These are phyloP conservation scores for Skeletonema grethae DNA, from an alignment of 108 stramenopile species.

Conservation along the genomic window DNA sequence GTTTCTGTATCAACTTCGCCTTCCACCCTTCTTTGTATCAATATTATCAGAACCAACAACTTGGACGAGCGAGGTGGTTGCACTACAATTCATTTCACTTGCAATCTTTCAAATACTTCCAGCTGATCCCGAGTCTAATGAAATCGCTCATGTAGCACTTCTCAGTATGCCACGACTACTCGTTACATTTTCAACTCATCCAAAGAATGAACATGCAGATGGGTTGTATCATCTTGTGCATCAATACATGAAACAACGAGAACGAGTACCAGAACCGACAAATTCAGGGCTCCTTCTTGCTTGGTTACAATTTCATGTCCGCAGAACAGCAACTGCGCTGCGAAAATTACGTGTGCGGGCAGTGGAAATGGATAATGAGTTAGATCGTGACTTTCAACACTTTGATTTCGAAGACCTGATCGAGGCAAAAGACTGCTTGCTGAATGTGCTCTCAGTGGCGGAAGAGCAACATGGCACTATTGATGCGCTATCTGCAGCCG, in stretches of 20 bases:
- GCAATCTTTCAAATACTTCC: slow-evolving; percentile 58
- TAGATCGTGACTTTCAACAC: slow-evolving; percentile 40
- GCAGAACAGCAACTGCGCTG: slow-evolving; percentile 48
- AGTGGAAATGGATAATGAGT: slow-evolving; percentile 44
- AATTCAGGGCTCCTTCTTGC: slow-evolving; percentile 48
- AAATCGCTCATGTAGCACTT: slow-evolving; percentile 49
- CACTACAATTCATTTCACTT: slow-evolving; percentile 38
- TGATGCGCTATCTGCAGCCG: slow-evolving; percentile 55
- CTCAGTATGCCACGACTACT: slow-evolving; percentile 46
- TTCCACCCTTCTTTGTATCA: slow-evolving; percentile 51
- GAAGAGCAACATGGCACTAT: slow-evolving; percentile 60
- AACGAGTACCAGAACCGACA: slow-evolving; percentile 45
- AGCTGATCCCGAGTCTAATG: slow-evolving; percentile 27
- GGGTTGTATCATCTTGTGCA: slow-evolving; percentile 35
- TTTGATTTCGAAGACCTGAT: slow-evolving; percentile 49
- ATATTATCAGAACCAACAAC: slow-evolving; percentile 43
- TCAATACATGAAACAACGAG: slow-evolving; percentile 47
- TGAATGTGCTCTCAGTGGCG: slow-evolving; percentile 49
- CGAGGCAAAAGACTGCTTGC: slow-evolving; percentile 48
- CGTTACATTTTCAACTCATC: slow-evolving; percentile 53
- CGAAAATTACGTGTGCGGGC: slow-evolving; percentile 39
- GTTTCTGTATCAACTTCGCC: slow-evolving; percentile 45
- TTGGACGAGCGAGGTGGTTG: slow-evolving; percentile 54
- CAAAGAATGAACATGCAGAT: slow-evolving; percentile 23
- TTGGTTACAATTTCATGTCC: slow-evolving; percentile 57